phyloP scores from a whole-genome alignment of 352 stramenopile species.

The Globisporangium nunn region DNA sequence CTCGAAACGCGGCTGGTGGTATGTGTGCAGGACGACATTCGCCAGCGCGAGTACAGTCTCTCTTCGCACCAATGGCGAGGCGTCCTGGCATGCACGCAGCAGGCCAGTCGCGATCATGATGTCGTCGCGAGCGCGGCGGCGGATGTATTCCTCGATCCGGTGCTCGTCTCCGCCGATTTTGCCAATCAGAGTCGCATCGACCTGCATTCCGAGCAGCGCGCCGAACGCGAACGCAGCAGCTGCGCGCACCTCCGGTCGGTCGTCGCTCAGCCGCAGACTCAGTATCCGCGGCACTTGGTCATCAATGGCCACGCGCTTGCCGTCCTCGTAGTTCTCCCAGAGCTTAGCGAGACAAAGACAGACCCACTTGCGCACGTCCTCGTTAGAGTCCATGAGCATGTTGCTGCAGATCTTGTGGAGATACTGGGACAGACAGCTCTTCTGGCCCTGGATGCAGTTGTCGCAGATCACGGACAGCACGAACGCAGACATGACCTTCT shows the following conservation, averaged over 20 bases:
- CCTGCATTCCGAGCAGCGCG: conserved; percentile 84
- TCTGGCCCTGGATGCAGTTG: conserved; percentile 89
- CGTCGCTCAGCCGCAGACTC: conserved; percentile 74
- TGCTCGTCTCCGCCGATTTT: conserved; percentile 40
- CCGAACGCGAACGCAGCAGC: conserved; percentile 92
- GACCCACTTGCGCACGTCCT: conserved; percentile 74
- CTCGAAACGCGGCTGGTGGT: conserved; percentile 82
- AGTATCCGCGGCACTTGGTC: conserved; percentile 84
- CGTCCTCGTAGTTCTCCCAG: conserved; percentile 88
- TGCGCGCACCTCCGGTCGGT: conserved; percentile 87
- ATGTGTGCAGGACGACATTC: conserved; percentile 82
- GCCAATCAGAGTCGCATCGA: conserved; percentile 42
- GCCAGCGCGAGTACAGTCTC: conserved; percentile 82
- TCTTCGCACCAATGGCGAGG: conserved; percentile 73
- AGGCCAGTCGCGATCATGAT: conserved; percentile 66
- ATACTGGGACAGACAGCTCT: conserved; percentile 89
- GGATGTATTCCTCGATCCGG: conserved; percentile 54
- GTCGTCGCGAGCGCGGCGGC: conserved; percentile 50
- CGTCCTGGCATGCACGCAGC: conserved; percentile 64
- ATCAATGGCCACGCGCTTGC: conserved; percentile 83
- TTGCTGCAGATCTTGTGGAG: conserved; percentile 75
- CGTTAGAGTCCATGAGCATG: conserved; percentile 49
- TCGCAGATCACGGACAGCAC: conserved; percentile 93
- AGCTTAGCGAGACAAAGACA: conserved; percentile 94
- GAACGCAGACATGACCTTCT: conserved; percentile 95